Conservation (phyloP, 2,329 filamentous ascomycete species). For the Arthroderma sp. region DNA sequence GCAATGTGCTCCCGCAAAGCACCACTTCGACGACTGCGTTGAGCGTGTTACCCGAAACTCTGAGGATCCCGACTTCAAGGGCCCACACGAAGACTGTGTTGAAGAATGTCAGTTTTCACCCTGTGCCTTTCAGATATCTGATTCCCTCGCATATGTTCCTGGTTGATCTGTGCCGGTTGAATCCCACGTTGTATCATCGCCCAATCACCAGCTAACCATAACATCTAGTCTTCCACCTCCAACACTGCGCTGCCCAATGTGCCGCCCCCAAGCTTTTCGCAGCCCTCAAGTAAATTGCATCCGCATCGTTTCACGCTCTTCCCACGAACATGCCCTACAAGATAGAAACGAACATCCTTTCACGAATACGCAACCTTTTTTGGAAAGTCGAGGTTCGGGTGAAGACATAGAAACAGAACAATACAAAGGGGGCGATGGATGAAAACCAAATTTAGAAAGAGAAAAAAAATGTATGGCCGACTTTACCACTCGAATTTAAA, state of each 20-base stretch:
- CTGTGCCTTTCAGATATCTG: not conserved
- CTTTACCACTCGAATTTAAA: too few species aligned
- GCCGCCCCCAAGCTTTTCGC: conserved; percentile 94
- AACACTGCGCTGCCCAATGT: conserved; percentile 85
- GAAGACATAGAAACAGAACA: too few species aligned
- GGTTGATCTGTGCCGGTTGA: conserved; percentile 5
- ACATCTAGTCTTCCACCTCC: conserved; percentile 82
- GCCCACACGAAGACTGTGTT: conserved; percentile 82
- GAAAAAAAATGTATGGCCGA: too few species aligned
- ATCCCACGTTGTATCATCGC: too few species aligned
- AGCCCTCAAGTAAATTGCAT: conserved; percentile 67
- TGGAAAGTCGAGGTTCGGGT: too few species aligned
- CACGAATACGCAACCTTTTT: too few species aligned
- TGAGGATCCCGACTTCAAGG: conserved; percentile 58
- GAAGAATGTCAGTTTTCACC: conserved; percentile 75
- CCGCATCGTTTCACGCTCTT: not conserved
- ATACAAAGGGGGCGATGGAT: too few species aligned
- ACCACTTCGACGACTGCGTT: conserved; percentile 97
- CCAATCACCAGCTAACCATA: not conserved
- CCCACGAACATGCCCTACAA: not conserved
- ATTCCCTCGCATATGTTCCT: not conserved
- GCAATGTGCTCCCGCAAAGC: conserved; percentile 76
- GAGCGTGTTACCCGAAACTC: conserved; percentile 67
- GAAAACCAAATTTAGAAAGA: too few species aligned
- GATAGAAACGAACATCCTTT: not conserved